Base-by-base conservation (phyloP, 441 rosid genomes). In the Gossypium lobatum region DNA sequence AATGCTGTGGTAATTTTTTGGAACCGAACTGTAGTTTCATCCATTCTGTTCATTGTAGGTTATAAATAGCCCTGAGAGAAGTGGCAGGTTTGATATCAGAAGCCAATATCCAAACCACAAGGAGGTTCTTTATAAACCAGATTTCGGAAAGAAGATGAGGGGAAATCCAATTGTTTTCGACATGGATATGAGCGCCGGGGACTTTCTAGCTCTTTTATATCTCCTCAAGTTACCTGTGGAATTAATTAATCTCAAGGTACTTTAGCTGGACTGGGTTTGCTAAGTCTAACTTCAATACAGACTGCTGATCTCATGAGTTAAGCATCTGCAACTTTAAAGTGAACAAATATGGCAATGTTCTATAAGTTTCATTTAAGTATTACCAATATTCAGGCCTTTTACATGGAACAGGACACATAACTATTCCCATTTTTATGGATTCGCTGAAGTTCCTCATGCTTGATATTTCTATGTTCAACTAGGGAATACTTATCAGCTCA, bases 121-220 rank as follows among this genome's bases (percentile, higher is more conserved):
- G 75, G 81, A 88, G 80, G 89, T 86, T 23, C 42, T 77, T 2
- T 78, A 84, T 77, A 88, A 57, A 77, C 91, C 95, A 59, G 79
- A 86, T 65, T 84, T 87, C 34, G 81, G 79, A 70, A 80, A 66
- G 63, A 79, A 72, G 53, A 85, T n/a, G 71, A 81, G 77, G 0
- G 97, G 97, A 18, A 89, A 88, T 80, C 88, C 96, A 7, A 82
- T 90, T 28, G 73, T 95, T 63, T 91, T 93, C 28, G 99, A 95
- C 84, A 95, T 90, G 95, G 99, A 95, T 72, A 91, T 93, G 99
- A 95, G 99, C 63, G 84, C 88, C 18, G 97, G 97, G 75, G 98
- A 95, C 85, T 89, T 95, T 75, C 80, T 95, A 0, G 83, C 97
- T 55, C 88, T 95, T 10, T 84, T 92, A 59, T 95, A 88, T 76